These are phyloP conservation scores for Aspergillus bridgeri DNA, from an alignment of 495 filamentous ascomycete genomes.

Conservation along the genomic window DNA sequence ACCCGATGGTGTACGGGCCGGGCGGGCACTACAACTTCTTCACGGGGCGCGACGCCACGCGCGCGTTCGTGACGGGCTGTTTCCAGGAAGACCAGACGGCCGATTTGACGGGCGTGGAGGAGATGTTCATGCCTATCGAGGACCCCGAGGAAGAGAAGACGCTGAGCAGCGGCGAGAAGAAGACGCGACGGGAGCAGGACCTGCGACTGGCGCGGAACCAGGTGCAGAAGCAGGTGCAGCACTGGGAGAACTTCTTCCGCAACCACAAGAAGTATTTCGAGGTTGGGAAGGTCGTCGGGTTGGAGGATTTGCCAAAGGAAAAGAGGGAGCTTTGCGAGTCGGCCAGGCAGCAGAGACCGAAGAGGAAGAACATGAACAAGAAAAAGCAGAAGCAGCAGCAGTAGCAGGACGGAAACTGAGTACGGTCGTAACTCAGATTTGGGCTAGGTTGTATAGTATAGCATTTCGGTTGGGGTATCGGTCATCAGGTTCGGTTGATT, in stretches of 20 bases:
- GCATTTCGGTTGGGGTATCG: background rate
- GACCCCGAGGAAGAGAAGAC: constrained; percentile 45
- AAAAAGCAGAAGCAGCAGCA: background rate
- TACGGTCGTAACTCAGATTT: background rate
- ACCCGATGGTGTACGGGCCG: constrained; percentile 76
- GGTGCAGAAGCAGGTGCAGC: constrained; percentile 40
- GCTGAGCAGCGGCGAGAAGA: constrained; percentile 51
- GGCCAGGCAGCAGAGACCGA: constrained; percentile 40
- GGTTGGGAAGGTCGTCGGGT: constrained; percentile 60
- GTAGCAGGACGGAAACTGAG: background rate
- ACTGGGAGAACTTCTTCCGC: constrained; percentile 66
- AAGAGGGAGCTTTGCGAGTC: constrained; percentile 48
- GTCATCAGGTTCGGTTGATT: background rate
- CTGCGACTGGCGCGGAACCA: constrained; percentile 38
- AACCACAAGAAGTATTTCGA: constrained; percentile 70
- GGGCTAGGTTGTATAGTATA: background rate
- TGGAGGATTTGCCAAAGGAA: constrained; percentile 26
- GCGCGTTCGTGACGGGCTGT: constrained; percentile 95
- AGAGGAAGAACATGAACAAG: constrained; percentile 27
- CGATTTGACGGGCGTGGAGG: constrained; percentile 82
- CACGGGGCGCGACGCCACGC: constrained; percentile 78
- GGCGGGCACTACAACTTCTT: constrained; percentile 88
- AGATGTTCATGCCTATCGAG: constrained; percentile 79
- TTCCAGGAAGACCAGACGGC: constrained; percentile 80
- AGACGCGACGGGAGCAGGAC: constrained; percentile 52